A percentile compares a stretch with the other conserved stretches of the same genome.
phyloP scores from a whole-genome alignment of 805 yeast genomes.

The Monosporozyma aerobia region DNA sequence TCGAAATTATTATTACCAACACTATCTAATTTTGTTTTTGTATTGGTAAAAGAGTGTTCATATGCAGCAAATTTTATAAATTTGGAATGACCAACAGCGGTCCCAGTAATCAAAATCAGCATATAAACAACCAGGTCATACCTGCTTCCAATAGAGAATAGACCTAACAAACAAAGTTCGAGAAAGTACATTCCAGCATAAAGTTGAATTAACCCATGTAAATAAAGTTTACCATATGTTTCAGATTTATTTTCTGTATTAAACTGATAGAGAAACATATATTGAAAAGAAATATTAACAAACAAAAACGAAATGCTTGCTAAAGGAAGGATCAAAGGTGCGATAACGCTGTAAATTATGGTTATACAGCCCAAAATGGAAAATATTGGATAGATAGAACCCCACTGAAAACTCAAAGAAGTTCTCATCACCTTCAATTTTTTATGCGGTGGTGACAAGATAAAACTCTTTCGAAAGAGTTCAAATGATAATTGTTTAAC shows the following conservation, averaged over 20 bases:
- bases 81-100: slow-evolving; percentile 49
- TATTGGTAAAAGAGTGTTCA: not conserved
- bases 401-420: slow-evolving; percentile 56
- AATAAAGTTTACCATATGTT: slow-evolving; percentile 62
- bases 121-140: slow-evolving; percentile 39
- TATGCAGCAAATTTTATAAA: slow-evolving; percentile 28
- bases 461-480: slow-evolving; percentile 27
- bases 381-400: slow-evolving; percentile 65
- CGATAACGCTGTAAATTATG: slow-evolving; percentile 64
- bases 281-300: slow-evolving; percentile 59
- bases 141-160: slow-evolving; percentile 53
- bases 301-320: slow-evolving; percentile 47
- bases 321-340: slow-evolving; percentile 67
- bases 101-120: slow-evolving; percentile 40
- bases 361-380: slow-evolving; percentile 75
- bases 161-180: slow-evolving; percentile 69
- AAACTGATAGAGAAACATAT: slow-evolving; percentile 52
- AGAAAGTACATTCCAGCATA: slow-evolving; percentile 76
- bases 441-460: slow-evolving; percentile 56
- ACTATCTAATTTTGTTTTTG: not conserved
- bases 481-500: slow-evolving; percentile 41
- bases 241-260: slow-evolving; percentile 46
- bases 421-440: slow-evolving; percentile 37
- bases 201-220: slow-evolving; percentile 64
- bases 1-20: not conserved